Conservation (phyloP, 805 yeast species). For the Teunomyces kruisii region DNA sequence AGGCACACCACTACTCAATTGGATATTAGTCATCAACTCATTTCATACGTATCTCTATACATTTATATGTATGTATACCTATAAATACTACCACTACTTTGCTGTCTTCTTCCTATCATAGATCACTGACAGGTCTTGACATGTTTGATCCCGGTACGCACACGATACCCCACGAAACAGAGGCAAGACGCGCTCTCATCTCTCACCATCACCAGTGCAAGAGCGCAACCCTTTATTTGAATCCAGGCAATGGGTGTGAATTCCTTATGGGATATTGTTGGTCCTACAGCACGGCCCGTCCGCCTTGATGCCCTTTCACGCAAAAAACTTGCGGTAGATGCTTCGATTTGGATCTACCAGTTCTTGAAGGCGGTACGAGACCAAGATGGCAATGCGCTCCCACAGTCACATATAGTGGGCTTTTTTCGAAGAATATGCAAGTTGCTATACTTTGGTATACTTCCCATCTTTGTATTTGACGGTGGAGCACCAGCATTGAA, state of each 20-base stretch:
- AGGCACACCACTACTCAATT: no score
- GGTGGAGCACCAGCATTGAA: conserved; percentile 91
- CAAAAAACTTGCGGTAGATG: conserved; percentile 88
- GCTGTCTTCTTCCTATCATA: no score
- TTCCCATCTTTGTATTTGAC: conserved; percentile 90
- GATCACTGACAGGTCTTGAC: no score
- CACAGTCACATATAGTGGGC: conserved; percentile 89
- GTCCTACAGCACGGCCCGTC: conserved; percentile 88
- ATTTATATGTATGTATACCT: no score
- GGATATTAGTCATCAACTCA: no score
- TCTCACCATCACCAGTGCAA: no score
- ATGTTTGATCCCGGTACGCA: not conserved
- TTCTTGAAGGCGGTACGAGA: conserved; percentile 93
- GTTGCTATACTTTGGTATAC: conserved; percentile 78
- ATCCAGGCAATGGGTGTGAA: conserved; percentile 81
- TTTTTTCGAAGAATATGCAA: conserved; percentile 93
- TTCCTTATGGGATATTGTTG: conserved; percentile 88
- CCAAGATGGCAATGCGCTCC: conserved; percentile 71
- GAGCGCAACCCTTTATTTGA: not conserved
- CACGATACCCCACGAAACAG: not conserved
- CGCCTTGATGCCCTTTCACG: conserved; percentile 80
- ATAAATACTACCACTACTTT: no score
- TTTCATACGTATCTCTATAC: no score
- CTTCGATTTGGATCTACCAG: conserved; percentile 98
- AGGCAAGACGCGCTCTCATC: not conserved